Percentiles rank a stretch among this genome's conserved stretches.
Conservation (phyloP, 208 protist species). For the Tritrichomonas musculus region DNA sequence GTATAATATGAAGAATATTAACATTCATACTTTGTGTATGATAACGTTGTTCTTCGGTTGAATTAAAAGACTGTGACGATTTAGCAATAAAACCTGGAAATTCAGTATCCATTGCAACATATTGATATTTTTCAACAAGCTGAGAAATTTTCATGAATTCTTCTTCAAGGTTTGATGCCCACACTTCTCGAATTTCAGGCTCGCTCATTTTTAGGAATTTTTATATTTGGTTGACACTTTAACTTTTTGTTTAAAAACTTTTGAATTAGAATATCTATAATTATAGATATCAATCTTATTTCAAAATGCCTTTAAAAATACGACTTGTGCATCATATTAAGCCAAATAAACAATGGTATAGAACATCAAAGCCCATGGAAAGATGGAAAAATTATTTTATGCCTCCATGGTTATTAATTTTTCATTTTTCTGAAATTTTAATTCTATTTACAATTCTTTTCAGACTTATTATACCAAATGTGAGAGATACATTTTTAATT, state of each 20-base stretch:
- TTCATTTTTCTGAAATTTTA: not conserved
- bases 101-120: slow-evolving; percentile 92
- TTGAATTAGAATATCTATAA: not conserved
- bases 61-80: not conserved
- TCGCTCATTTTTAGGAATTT: not conserved
- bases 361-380: not conserved
- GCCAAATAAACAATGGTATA: not conserved
- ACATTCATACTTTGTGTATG: slow-evolving; percentile 52
- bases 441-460: slow-evolving; percentile 4
- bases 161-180: slow-evolving; percentile 84
- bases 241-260: not conserved
- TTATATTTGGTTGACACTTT: not conserved
- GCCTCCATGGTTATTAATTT: not conserved
- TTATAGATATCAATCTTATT: not conserved
- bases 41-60: not conserved
- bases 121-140: slow-evolving; percentile 84
- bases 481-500: not conserved
- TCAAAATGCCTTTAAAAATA: not conserved
- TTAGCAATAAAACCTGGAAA: slow-evolving; percentile 86
- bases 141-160: slow-evolving; percentile 83
- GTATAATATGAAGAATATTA: slow-evolving; percentile 95
- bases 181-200: slow-evolving; percentile 72
- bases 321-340: not conserved
- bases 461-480: not conserved
- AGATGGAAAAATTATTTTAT: not conserved